Conservation (phyloP, 495 filamentous ascomycete genomes). For the Penicillium paradoxum region DNA sequence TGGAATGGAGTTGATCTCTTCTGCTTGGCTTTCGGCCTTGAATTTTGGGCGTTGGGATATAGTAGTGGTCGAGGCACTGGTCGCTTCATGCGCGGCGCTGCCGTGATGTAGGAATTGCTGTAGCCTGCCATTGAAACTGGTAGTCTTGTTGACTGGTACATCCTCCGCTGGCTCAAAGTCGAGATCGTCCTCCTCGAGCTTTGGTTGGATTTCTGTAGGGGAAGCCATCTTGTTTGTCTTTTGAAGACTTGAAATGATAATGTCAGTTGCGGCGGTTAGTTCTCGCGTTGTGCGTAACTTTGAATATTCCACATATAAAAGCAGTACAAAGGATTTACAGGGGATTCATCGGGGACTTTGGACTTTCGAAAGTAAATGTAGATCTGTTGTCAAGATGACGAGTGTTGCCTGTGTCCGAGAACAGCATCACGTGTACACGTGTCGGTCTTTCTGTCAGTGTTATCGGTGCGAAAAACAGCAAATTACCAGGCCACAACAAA, state of each 20-base stretch:
- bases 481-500: too few relatives aligned
- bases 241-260: not conserved
- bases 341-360: not conserved
- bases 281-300: not conserved
- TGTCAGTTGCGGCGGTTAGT: conserved; percentile 4
- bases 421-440: conserved; percentile 1
- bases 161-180: conserved; percentile 6
- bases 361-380: not conserved
- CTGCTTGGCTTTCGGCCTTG: conserved; percentile 3
- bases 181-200: not conserved
- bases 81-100: conserved; percentile 2
- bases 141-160: conserved; percentile 33
- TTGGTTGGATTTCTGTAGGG: not conserved
- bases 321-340: not conserved
- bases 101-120: conserved; percentile 37
- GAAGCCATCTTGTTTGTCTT: conserved; percentile 1
- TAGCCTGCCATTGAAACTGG: conserved; percentile 54
- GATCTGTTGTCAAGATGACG: not conserved
- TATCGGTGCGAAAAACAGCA: too few relatives aligned
- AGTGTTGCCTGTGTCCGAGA: not conserved
- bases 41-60: not conserved
- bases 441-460: too few relatives aligned
- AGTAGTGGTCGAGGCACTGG: not conserved
- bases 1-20: not conserved
- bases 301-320: not conserved